These are phyloP conservation scores for Zasmidium angulare DNA, from an alignment of 2,329 filamentous ascomycete genomes.

Conservation along the genomic window DNA sequence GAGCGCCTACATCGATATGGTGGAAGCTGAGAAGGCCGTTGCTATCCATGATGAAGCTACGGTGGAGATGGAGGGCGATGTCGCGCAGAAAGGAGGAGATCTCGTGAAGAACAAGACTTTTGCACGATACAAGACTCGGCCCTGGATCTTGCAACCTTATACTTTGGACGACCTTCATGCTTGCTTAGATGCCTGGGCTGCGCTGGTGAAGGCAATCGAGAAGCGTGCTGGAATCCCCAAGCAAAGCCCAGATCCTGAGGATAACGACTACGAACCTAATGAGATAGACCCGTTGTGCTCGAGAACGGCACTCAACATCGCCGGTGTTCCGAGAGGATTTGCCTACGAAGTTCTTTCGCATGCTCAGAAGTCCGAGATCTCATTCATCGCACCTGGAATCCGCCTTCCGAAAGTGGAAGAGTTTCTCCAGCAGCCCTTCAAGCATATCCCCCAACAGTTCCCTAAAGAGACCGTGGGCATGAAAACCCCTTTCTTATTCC, in stretches of 20 bases:
- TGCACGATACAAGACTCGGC: slow-evolving; percentile 26
- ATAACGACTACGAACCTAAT: slow-evolving; percentile 24
- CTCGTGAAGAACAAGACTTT: slow-evolving; percentile 21
- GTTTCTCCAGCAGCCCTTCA: slow-evolving; percentile 36
- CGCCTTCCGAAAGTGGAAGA: slow-evolving; percentile 35
- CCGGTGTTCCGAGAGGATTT: slow-evolving; percentile 32
- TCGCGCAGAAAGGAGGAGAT: slow-evolving; percentile 12
- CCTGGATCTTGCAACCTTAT: slow-evolving; percentile 36
- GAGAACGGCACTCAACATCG: slow-evolving; percentile 30
- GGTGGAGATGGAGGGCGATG: slow-evolving; percentile 18
- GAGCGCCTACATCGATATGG: slow-evolving; percentile 36
- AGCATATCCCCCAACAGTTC: slow-evolving; percentile 27
- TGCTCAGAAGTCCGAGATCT: slow-evolving; percentile 31
- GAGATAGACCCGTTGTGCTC: slow-evolving; percentile 30
- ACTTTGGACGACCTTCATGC: slow-evolving; percentile 31
- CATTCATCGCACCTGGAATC: slow-evolving; percentile 34
- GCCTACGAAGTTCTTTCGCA: slow-evolving; percentile 34
- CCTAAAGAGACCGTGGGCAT: slow-evolving; percentile 33
- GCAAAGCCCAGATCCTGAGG: slow-evolving; percentile 7
- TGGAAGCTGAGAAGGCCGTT: slow-evolving; percentile 35
- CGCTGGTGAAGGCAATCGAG: slow-evolving; percentile 32
- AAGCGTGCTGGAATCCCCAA: slow-evolving; percentile 24
- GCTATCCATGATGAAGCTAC: slow-evolving; percentile 30
- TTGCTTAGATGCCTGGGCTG: slow-evolving; percentile 32
- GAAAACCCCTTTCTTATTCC: slow-evolving; percentile 37